Percentiles rank a stretch among this genome's conserved stretches.
These are phyloP conservation scores for Xylariaceae sp. DNA, from an alignment of 2,329 filamentous ascomycete genomes.

Conservation along the genomic window DNA sequence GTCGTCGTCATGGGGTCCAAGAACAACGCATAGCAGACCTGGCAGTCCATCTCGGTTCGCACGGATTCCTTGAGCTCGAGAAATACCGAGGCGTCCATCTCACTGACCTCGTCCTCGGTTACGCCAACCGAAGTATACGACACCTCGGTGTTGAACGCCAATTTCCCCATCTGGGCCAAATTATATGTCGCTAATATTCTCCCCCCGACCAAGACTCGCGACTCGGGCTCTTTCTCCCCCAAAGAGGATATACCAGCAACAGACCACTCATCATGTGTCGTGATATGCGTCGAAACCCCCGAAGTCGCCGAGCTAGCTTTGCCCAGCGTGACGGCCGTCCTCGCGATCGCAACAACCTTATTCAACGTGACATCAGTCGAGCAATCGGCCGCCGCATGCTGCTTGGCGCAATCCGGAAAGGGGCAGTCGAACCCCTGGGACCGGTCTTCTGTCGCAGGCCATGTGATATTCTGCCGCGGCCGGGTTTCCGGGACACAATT, in stretches of 20 bases:
- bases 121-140: constrained; percentile 27
- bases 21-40: constrained; percentile 80
- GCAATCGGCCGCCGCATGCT: constrained; percentile 76
- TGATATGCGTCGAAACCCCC: constrained; percentile 38
- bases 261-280: constrained; percentile 36
- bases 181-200: constrained; percentile 63
- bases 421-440: constrained; percentile 72
- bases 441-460: constrained; percentile 65
- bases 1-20: constrained; percentile 78
- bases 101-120: constrained; percentile 26
- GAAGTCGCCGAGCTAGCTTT: constrained; percentile 31
- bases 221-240: constrained; percentile 31
- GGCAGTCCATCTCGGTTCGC: constrained; percentile 75
- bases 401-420: constrained; percentile 59
- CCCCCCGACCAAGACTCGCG: constrained; percentile 48
- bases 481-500: constrained; percentile 67
- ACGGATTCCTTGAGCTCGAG: constrained; percentile 57
- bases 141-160: constrained; percentile 31
- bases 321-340: constrained; percentile 46
- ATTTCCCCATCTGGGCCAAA: constrained; percentile 45
- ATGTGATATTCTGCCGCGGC: constrained; percentile 67
- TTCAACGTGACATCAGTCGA: constrained; percentile 70
- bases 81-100: constrained; percentile 48
- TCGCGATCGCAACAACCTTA: constrained; percentile 63
- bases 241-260: constrained; percentile 40